A percentile compares a stretch with the other conserved stretches of the same genome.
These are phyloP conservation scores for Trichocladium antarcticum DNA, from an alignment of 495 filamentous ascomycete species.

Conservation along the genomic window DNA sequence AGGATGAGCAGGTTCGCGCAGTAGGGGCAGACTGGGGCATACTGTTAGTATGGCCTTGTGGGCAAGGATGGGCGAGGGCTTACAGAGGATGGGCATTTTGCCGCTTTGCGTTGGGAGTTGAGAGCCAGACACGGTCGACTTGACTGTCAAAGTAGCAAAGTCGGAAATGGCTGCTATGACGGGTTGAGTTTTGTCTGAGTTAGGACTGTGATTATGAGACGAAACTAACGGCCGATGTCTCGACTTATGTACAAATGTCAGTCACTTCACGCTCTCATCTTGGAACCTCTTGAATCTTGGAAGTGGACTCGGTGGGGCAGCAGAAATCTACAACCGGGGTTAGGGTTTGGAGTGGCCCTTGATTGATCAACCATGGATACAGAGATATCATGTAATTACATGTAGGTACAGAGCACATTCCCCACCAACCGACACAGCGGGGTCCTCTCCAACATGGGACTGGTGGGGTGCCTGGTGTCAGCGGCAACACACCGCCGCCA, in stretches of 20 bases:
- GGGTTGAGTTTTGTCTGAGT: too few species aligned
- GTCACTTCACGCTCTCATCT: constrained; percentile 3
- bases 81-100: constrained; percentile 60
- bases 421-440: too few species aligned
- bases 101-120: not conserved
- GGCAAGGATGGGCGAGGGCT: constrained; percentile 10
- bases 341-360: too few species aligned
- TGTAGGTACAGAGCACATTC: too few species aligned
- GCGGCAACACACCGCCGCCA: constrained; percentile 1
- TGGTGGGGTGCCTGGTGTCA: not conserved
- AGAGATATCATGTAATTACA: too few species aligned
- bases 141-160: not conserved
- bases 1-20: constrained; percentile 82
- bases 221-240: too few species aligned
- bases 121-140: not conserved
- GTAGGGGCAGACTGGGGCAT: constrained; percentile 69
- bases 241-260: not conserved
- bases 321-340: not conserved
- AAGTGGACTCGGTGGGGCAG: not conserved
- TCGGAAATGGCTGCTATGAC: too few species aligned
- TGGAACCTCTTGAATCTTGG: not conserved
- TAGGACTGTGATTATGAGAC: too few species aligned
- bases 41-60: not conserved
- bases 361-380: too few species aligned
- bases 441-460: not conserved